These are phyloP conservation scores for Cystobasidium onofrii DNA, from an alignment of 768 basidiomycete species.

Conservation along the genomic window DNA sequence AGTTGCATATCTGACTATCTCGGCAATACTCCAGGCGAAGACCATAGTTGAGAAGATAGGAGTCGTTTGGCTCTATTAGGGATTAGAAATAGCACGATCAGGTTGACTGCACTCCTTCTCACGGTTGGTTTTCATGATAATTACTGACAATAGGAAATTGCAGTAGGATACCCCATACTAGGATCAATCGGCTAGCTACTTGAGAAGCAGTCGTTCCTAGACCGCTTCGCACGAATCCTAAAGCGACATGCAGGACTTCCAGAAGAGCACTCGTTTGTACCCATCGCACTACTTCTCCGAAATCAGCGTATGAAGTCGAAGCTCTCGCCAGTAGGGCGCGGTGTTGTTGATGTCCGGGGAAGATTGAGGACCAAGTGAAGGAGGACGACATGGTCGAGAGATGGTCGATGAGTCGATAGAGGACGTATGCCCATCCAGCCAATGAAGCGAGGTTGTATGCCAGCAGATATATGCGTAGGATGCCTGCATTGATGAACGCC, in stretches of 20 bases:
- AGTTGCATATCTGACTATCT: slow-evolving; percentile 82
- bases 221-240: slow-evolving; percentile 72
- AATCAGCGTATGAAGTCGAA: slow-evolving; percentile 55
- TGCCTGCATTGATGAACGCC: neutral
- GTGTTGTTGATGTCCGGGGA: slow-evolving; percentile 43
- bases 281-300: slow-evolving; percentile 51
- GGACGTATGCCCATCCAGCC: slow-evolving; percentile 65
- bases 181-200: slow-evolving; percentile 68
- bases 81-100: neutral
- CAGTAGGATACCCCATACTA: slow-evolving; percentile 75
- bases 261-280: slow-evolving; percentile 77
- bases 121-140: too few relatives aligned
- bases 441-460: slow-evolving; percentile 70
- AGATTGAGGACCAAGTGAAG: slow-evolving; percentile 44
- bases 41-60: slow-evolving; percentile 86
- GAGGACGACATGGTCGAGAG: slow-evolving; percentile 44
- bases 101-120: neutral
- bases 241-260: slow-evolving; percentile 70
- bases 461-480: slow-evolving; percentile 55
- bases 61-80: slow-evolving; percentile 52
- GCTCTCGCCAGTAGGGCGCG: slow-evolving; percentile 50
- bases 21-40: slow-evolving; percentile 81
- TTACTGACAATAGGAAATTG: slow-evolving; percentile 56
- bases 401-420: slow-evolving; percentile 48
- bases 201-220: slow-evolving; percentile 66